These are phyloP conservation scores for Exsudoporus frostii DNA, from an alignment of 768 basidiomycete species.

Conservation along the genomic window DNA sequence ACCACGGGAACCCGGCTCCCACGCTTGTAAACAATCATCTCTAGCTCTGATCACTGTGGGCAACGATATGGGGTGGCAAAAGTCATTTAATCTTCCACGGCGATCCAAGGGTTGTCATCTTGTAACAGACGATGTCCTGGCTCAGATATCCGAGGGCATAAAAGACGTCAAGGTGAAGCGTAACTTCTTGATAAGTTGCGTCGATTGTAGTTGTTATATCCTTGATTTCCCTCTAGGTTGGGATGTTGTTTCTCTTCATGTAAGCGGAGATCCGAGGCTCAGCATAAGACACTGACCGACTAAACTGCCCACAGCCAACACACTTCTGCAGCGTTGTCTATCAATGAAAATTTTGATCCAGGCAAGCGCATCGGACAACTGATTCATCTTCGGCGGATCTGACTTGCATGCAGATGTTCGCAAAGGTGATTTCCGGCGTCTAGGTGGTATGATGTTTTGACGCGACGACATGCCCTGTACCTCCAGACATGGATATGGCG, in stretches of 20 bases:
- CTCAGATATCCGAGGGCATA: conserved; percentile 67
- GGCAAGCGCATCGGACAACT: conserved; percentile 41
- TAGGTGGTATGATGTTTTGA: neutral
- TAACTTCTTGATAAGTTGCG: neutral
- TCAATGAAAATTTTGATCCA: conserved; percentile 89
- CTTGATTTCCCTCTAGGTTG: conserved; percentile 46
- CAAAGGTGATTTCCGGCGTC: conserved; percentile 33
- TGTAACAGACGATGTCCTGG: conserved; percentile 71
- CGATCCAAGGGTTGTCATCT: conserved; percentile 72
- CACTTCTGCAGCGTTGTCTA: conserved; percentile 72
- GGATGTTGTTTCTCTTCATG: conserved; percentile 91
- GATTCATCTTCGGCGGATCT: neutral
- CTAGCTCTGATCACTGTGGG: neutral
- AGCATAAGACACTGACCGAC: conserved; percentile 1
- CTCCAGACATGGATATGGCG: conserved; percentile 90
- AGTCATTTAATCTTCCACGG: conserved; percentile 64
- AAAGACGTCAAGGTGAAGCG: conserved; percentile 57
- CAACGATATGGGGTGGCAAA: conserved; percentile 81
- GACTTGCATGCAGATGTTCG: conserved; percentile 38
- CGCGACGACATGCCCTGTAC: conserved; percentile 35
- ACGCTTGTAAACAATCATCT: neutral
- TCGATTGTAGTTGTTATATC: neutral
- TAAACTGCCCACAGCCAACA: conserved; percentile 53
- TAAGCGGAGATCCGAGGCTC: conserved; percentile 35
- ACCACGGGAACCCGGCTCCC: no score